Base-by-base conservation (phyloP, 768 basidiomycete genomes). In the Agaricus subrufescens region DNA sequence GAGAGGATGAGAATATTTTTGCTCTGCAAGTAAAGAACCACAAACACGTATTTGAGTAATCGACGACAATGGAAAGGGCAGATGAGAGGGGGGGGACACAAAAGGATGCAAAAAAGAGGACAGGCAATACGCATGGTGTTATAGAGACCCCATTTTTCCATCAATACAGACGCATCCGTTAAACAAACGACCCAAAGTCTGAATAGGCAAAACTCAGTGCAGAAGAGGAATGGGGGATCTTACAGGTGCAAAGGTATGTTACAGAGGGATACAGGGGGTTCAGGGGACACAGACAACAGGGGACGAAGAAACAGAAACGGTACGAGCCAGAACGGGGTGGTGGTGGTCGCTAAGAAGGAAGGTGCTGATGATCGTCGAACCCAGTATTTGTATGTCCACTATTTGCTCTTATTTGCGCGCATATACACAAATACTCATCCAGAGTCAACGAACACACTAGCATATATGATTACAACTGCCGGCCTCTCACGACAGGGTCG, bases 21-120 rank as follows among this genome's bases (percentile, higher is more conserved):
- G 64, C 61, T 70, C 70, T 70, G 69, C 62, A 68, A 61, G 60
- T 61, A 54, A 68, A 65, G 60, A 63, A 69, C 63, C 66, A 71
- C 64, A 67, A 63, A 47, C 63, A 70, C 66, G 66, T 69, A 66
- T 68, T 74, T 74, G 74, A 73, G 74, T 73, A 73, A 75, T 69
- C 71, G 70, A 73, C 70, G 60, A 75, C 71, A 71, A 65, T 61
- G 60, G 61, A 46, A 57, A 11, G 34, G 7, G 34, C 8, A 34
- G 19, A 52, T 44, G 48, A 40, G 45, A 26, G 45, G 30, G 49
- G 49, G 25, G 47, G 43, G 26, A 56, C 38, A 56, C 14, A 56
- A 50, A 37, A 42, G 26, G 30, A n/a, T 43, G 15, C 30, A 46
- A 34, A 38, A 19, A 25, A 34, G 34, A 50, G 55, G 49, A 50